Evolutionary conservation across 306 rosid genomes (phyloP).

Genomic region (Adenanthera pavonina): DNA sequence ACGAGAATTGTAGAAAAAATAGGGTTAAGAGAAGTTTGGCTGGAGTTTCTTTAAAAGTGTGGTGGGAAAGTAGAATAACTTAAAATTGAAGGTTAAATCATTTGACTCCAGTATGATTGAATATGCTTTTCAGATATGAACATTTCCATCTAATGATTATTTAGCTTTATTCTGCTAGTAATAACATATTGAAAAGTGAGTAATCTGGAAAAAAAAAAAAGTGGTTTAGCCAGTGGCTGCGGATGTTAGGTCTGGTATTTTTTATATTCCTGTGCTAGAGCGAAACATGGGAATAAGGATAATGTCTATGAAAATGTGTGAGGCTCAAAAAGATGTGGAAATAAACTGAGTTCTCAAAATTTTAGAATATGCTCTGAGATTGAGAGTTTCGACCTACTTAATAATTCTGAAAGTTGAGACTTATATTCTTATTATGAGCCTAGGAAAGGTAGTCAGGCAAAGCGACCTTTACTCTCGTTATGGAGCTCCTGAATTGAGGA

Average conservation of each 20-base stretch:
- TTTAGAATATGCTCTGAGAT: conserved; percentile 20
- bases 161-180: not conserved
- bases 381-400: not conserved
- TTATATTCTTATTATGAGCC: conserved; percentile 9
- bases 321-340: not conserved
- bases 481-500: conserved; percentile 9
- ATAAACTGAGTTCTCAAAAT: not conserved
- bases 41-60: not conserved
- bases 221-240: conserved; percentile 1
- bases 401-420: conserved; percentile 21
- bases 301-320: not conserved
- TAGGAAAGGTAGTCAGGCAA: conserved; percentile 29
- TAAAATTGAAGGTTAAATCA: not conserved
- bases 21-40: not conserved
- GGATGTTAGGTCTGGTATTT: conserved; percentile 14
- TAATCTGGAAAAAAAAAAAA: not conserved
- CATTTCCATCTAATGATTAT: not conserved
- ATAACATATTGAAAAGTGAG: not conserved
- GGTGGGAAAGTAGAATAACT: not conserved
- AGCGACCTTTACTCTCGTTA: conserved; percentile 3
- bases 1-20: not conserved
- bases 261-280: not conserved
- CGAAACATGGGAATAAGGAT: not conserved
- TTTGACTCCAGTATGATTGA: not conserved
- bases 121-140: conserved; percentile 2